phyloP scores from a whole-genome alignment of 345 rosid genomes.

The Camelina hispida region DNA sequence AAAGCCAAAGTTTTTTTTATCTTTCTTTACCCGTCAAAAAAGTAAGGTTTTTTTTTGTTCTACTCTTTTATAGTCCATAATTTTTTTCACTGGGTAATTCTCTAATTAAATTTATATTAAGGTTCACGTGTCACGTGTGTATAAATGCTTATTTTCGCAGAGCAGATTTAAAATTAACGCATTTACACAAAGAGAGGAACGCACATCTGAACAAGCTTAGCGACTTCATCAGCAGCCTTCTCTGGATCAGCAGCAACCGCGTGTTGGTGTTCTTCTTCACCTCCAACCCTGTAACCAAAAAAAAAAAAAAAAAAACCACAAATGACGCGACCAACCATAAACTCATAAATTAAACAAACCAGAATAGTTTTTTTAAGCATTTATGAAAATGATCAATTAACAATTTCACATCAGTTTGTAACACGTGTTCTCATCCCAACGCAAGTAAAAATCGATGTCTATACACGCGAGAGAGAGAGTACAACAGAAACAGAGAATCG shows the following conservation, averaged over 20 bases:
- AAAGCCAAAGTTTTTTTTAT: slow-evolving; percentile 20
- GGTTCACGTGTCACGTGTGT: slow-evolving; percentile 1
- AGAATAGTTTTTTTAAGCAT: background rate
- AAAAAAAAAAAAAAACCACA: background rate
- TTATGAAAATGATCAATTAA: no score
- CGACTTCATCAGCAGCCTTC: slow-evolving; percentile 62
- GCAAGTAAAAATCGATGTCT: background rate
- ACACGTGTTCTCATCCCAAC: background rate
- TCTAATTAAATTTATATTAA: background rate
- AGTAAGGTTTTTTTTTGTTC: background rate
- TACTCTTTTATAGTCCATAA: background rate
- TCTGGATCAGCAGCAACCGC: slow-evolving; percentile 76
- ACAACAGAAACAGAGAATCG: background rate
- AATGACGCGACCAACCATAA: slow-evolving; percentile 42
- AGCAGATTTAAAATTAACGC: slow-evolving; percentile 6
- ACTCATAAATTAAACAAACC: slow-evolving; percentile 6
- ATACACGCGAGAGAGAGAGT: slow-evolving; percentile 25
- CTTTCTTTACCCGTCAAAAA: background rate
- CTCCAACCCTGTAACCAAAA: slow-evolving; percentile 34
- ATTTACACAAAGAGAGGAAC: slow-evolving; percentile 40
- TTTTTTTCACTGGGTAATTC: background rate
- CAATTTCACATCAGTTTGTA: background rate
- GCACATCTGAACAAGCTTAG: slow-evolving; percentile 63
- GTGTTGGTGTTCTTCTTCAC: slow-evolving; percentile 47
- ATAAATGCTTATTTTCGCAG: background rate